Conservation (phyloP, 352 stramenopile species). For the Phytophthora pseudosyringae region DNA sequence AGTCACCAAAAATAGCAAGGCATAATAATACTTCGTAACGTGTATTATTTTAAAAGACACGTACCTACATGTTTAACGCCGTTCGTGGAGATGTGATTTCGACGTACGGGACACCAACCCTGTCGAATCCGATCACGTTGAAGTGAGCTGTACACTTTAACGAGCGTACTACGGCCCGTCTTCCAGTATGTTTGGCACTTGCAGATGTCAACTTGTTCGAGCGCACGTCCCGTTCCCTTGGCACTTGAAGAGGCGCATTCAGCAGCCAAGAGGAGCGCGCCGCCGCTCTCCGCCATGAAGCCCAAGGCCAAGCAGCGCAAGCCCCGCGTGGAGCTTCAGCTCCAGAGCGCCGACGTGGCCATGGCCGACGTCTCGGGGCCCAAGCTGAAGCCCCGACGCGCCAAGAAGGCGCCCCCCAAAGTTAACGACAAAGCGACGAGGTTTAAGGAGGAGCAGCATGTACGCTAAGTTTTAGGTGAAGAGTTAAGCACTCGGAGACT, state of each 20-base stretch:
- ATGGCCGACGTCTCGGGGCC: slow-evolving; percentile 25
- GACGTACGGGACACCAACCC: neutral
- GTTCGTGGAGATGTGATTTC: neutral
- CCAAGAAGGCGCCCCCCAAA: slow-evolving; percentile 8
- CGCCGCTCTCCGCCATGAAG: slow-evolving; percentile 11
- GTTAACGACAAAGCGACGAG: slow-evolving; percentile 31
- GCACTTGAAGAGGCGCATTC: slow-evolving; percentile 33
- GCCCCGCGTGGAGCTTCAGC: neutral
- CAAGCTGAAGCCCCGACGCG: slow-evolving; percentile 2
- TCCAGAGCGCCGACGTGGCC: slow-evolving; percentile 8
- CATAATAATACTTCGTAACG: too few species aligned
- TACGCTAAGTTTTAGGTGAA: slow-evolving; percentile 23
- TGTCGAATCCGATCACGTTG: slow-evolving; percentile 18
- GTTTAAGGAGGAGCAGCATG: slow-evolving; percentile 67
- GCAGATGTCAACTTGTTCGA: slow-evolving; percentile 21
- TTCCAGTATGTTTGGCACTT: neutral
- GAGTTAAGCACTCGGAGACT: slow-evolving; percentile 4
- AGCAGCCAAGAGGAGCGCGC: slow-evolving; percentile 13
- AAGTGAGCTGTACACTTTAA: slow-evolving; percentile 13
- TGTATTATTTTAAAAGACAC: too few species aligned
- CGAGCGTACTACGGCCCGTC: neutral
- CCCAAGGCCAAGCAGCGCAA: slow-evolving; percentile 21
- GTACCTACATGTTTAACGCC: too few species aligned
- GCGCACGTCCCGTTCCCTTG: slow-evolving; percentile 2
- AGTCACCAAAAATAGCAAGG: too few species aligned